Percentiles rank a stretch among this genome's conserved stretches.
phyloP scores from a whole-genome alignment of 2,329 filamentous ascomycete genomes.

The Leptographium lundbergii region DNA sequence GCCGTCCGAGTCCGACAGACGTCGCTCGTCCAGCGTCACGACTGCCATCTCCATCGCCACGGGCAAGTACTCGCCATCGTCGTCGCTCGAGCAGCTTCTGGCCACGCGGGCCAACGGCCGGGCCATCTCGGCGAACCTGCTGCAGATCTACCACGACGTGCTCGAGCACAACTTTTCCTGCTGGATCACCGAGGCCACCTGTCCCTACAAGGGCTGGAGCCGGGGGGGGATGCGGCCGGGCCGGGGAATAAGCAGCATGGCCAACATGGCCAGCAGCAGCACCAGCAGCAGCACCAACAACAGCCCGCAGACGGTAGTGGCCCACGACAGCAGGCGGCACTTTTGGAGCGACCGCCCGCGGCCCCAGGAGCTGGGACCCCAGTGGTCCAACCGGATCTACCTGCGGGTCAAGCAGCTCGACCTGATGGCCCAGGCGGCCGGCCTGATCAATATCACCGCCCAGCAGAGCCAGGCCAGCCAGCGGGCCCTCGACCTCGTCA shows the following conservation, averaged over 20 bases:
- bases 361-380: constrained; percentile 18
- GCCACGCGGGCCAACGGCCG: constrained; percentile 17
- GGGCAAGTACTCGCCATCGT: background rate
- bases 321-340: background rate
- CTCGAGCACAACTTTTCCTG: constrained; percentile 39
- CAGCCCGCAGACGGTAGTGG: background rate
- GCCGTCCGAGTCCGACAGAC: too few relatives aligned
- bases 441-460: constrained; percentile 26
- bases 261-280: too few relatives aligned
- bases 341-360: constrained; percentile 6
- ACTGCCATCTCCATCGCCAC: background rate
- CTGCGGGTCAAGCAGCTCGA: constrained; percentile 35
- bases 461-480: constrained; percentile 29
- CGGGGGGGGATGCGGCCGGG: background rate
- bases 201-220: constrained; percentile 28
- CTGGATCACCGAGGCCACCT: constrained; percentile 40
- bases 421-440: constrained; percentile 24
- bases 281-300: background rate
- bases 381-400: constrained; percentile 37
- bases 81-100: constrained; percentile 7
- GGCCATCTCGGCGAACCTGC: constrained; percentile 28
- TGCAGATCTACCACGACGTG: constrained; percentile 40
- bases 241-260: too few relatives aligned
- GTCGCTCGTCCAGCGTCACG: background rate
- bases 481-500: constrained; percentile 32